A percentile compares a stretch with the other conserved stretches of the same genome.
These are phyloP conservation scores for Yarrowia deformans DNA, from an alignment of 805 yeast genomes.

Conservation along the genomic window DNA sequence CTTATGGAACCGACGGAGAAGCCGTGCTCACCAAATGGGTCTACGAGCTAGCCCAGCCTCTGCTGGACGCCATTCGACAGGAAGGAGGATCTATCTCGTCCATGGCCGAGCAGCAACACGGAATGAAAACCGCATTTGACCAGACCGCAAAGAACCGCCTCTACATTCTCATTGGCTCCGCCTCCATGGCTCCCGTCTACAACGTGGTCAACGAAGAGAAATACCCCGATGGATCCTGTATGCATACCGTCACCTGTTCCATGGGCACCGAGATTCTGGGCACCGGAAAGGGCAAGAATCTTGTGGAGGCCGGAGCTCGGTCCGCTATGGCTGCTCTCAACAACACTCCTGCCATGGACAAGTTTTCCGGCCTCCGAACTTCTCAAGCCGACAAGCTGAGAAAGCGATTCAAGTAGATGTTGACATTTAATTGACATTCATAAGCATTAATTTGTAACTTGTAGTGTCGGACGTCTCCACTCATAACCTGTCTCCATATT, in stretches of 20 bases:
- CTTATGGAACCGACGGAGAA: slow-evolving; percentile 53
- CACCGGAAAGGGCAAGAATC: slow-evolving; percentile 70
- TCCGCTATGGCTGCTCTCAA: slow-evolving; percentile 85
- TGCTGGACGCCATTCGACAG: slow-evolving; percentile 32
- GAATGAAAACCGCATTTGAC: slow-evolving; percentile 52
- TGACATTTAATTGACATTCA: not conserved
- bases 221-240: slow-evolving; percentile 48
- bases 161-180: slow-evolving; percentile 76
- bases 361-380: slow-evolving; percentile 62
- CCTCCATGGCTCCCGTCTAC: slow-evolving; percentile 68
- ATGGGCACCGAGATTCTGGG: slow-evolving; percentile 74
- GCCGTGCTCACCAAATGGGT: slow-evolving; percentile 49
- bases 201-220: slow-evolving; percentile 52
- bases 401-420: slow-evolving; percentile 16
- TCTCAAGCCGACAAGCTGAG: slow-evolving; percentile 18
- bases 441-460: too few species aligned
- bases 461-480: too few species aligned
- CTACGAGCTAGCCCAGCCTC: slow-evolving; percentile 48
- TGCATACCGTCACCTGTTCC: slow-evolving; percentile 67
- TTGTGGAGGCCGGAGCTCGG: slow-evolving; percentile 77
- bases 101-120: slow-evolving; percentile 41
- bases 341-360: slow-evolving; percentile 65
- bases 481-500: too few species aligned
- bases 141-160: slow-evolving; percentile 77
- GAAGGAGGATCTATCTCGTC: slow-evolving; percentile 39